Evolutionary conservation across 768 basidiomycete genomes (phyloP), one percentile per base, ranked within the genome.

Genomic region (Auriscalpium microsporum): DNA sequence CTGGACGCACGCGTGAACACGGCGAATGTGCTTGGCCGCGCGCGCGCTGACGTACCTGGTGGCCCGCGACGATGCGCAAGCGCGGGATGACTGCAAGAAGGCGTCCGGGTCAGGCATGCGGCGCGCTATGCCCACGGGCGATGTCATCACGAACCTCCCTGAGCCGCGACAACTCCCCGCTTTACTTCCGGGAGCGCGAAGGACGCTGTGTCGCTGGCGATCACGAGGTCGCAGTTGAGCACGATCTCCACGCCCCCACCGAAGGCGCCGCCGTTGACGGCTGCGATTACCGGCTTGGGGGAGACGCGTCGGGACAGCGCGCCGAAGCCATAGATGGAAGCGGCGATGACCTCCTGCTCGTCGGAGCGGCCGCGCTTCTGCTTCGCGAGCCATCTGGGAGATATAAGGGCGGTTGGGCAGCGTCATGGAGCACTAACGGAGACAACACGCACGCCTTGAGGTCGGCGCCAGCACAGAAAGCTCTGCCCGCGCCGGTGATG

Each of bases 401-500:
- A 34, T 34, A 8, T 21, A 21, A 21, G 21, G 2, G 28, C 28
- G 28, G 2, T 1, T 28, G 28, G 21, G 21, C 21, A 21, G 2
- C 28, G 28, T 28, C 5, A 28, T 28, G 2, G 28, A 28, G 28
- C 28, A 28, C 28, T 1, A 28, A 36, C 28, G n/a, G 8, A 38
- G 17, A 8, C 4, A 37, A 23, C 4, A 75, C 82, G 56, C 65
- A 87, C 86, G 78, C 79, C 69, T 83, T 82, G 50, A 91, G 74
- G 67, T 91, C 90, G 40, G 86, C 86, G 14, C 89, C 90, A 14
- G 87, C 87, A 61, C 87, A 90, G 69, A 92, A 92, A 1, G 77
- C 64, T 45, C 81, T 78, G 10, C 88, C 88, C 57, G 78, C 75
- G 21, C 88, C 89, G 48, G 88, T 90, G 48, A 91, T 65, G 61